A percentile compares a stretch with the other conserved stretches of the same genome.
These are phyloP conservation scores for Penicillium coffeae DNA, from an alignment of 495 filamentous ascomycete species.

Conservation along the genomic window DNA sequence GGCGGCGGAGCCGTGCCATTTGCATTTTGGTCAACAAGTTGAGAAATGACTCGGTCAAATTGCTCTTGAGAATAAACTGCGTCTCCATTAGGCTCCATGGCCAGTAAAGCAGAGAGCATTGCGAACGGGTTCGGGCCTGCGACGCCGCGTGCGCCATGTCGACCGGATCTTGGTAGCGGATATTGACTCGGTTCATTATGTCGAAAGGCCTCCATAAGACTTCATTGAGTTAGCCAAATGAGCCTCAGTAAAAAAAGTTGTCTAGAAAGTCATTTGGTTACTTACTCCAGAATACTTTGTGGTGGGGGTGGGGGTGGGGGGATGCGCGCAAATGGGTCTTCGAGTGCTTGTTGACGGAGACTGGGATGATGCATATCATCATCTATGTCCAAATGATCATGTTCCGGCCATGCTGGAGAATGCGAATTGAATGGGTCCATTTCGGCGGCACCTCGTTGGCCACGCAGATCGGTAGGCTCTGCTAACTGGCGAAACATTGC, in stretches of 20 bases:
- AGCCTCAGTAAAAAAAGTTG: too few species aligned
- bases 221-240: background rate
- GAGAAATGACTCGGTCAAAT: slow-evolving; percentile 80
- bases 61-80: slow-evolving; percentile 91
- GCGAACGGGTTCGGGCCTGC: slow-evolving; percentile 28
- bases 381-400: slow-evolving; percentile 6
- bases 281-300: background rate
- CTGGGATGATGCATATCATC: slow-evolving; percentile 18
- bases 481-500: slow-evolving; percentile 28
- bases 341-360: background rate
- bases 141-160: slow-evolving; percentile 18
- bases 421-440: slow-evolving; percentile 10
- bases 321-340: background rate
- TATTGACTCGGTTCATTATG: slow-evolving; percentile 1
- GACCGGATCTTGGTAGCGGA: slow-evolving; percentile 6
- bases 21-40: slow-evolving; percentile 77
- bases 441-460: background rate
- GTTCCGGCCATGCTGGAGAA: slow-evolving; percentile 11
- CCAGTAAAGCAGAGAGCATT: slow-evolving; percentile 49
- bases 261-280: background rate
- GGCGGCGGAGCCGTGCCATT: slow-evolving; percentile 77
- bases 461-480: slow-evolving; percentile 17
- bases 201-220: slow-evolving; percentile 27
- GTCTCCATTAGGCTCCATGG: slow-evolving; percentile 65
- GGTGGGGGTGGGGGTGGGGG: background rate